Base-by-base conservation (phyloP, 2,329 filamentous ascomycete species). In the Apiospora rasikravindrae region DNA sequence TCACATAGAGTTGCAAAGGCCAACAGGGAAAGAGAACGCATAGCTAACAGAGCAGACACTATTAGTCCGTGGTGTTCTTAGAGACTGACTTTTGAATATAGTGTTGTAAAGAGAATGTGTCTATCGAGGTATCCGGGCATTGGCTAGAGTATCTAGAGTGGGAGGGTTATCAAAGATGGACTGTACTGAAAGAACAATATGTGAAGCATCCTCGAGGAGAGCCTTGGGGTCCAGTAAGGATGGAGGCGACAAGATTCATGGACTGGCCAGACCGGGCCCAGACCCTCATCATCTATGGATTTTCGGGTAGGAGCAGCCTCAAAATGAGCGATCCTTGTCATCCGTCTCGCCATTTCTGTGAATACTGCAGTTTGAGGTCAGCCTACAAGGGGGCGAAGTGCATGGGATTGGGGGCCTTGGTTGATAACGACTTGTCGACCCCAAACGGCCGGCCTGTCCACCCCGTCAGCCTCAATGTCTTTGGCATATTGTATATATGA, bases 381-480 rank as follows among this genome's bases (percentile, higher is more conserved):
- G 33, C 57, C 29, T 64, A 64, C 53, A 37, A 40, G 19, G 57
- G 33, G 57, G 57, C 57, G 57, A 40, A 40, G 57, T n/a, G 40
- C 33, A n/a, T 64, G 19, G 11, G 22, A 64, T 64, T 16, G 57
- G 57, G 57, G 57, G 19, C 33, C 57, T 61, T 33, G 57, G 24
- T 64, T 64, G 4, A 24, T 64, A n/a, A 64, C 57, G 57, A 64
- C 13, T 64, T 33, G 33, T 64, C 57, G 29, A 64, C 57, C 57
- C 57, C 57, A 37, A 64, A 40, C 33, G 11, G 57, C 29, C n/a
- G 19, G 57, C 19, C 29, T 22, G 37, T 19, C 29, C 29, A n/a
- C n/a, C n/a, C 29, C 53, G 37, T 22, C 53, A 61, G 53, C 53
- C 53, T 37, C 53, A 33, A 49, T 8, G n/a, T 13, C 53, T n/a